These are phyloP conservation scores for Myxozyma neotropica DNA, from an alignment of 805 yeast species.

Conservation along the genomic window DNA sequence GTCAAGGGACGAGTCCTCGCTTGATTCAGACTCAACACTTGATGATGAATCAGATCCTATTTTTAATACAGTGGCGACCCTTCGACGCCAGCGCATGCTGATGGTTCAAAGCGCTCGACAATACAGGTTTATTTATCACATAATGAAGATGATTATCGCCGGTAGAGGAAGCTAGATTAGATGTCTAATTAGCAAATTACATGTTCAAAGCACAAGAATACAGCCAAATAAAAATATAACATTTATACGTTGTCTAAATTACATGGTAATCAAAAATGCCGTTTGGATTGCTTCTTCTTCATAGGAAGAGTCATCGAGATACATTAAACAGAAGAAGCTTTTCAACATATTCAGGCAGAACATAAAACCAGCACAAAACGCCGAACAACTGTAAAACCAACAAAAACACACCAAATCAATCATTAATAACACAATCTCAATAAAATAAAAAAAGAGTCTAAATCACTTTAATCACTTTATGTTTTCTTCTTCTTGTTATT, in stretches of 20 bases:
- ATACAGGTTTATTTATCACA: constrained; percentile 44
- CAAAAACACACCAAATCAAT: not conserved
- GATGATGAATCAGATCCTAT: constrained; percentile 35
- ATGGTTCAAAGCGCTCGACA: constrained; percentile 50
- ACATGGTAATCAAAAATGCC: too few species aligned
- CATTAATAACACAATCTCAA: not conserved
- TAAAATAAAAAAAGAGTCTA: not conserved
- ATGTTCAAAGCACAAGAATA: too few species aligned
- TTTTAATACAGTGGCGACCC: constrained; percentile 39
- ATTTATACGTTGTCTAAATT: not conserved
- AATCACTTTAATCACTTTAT: not conserved
- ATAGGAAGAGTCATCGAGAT: too few species aligned
- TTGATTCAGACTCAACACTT: not conserved
- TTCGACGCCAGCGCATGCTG: constrained; percentile 47
- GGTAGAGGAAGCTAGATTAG: not conserved
- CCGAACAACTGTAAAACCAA: not conserved
- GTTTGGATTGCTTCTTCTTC: too few species aligned
- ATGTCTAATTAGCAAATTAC: not conserved
- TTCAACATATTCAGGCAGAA: not conserved
- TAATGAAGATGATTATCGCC: constrained; percentile 2
- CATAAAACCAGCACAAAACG: constrained; percentile 4
- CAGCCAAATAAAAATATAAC: not conserved
- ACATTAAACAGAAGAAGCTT: too few species aligned
- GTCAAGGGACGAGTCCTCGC: not conserved
- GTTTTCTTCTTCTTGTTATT: constrained; percentile 22